These are phyloP conservation scores for Chrysanthemum seticuspe DNA, from an alignment of 129 eudicot genomes.

Conservation along the genomic window DNA sequence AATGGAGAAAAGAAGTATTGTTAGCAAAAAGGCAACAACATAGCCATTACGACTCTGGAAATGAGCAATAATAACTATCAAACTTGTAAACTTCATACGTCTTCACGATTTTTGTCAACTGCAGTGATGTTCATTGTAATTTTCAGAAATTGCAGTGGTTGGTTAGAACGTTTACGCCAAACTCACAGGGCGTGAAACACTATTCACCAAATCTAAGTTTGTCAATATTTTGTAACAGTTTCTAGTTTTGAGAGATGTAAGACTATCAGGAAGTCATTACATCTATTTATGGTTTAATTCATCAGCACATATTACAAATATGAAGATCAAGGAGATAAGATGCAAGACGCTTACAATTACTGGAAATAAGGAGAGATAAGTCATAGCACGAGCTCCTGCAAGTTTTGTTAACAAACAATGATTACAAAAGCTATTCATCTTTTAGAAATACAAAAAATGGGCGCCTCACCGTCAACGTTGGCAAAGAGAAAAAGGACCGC, in stretches of 20 bases:
- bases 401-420: background rate
- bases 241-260: background rate
- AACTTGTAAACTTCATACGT: no score
- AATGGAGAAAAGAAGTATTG: no score
- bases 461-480: conserved; percentile 61
- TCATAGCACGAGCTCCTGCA: conserved; percentile 41
- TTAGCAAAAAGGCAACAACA: no score
- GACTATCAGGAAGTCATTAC: background rate
- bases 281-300: background rate
- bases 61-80: no score
- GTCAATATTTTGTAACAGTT: background rate
- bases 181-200: background rate
- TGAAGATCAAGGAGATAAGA: background rate
- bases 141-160: no score
- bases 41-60: no score
- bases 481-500: conserved; percentile 73
- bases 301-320: background rate
- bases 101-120: no score
- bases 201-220: background rate
- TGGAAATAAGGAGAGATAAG: conserved; percentile 36
- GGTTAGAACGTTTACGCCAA: background rate
- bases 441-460: background rate
- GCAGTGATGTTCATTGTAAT: no score
- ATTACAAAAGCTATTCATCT: background rate
- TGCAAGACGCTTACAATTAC: conserved; percentile 27